Evolutionary conservation across 306 rosid species (phyloP).

Genomic region (Benincasa hispida): DNA sequence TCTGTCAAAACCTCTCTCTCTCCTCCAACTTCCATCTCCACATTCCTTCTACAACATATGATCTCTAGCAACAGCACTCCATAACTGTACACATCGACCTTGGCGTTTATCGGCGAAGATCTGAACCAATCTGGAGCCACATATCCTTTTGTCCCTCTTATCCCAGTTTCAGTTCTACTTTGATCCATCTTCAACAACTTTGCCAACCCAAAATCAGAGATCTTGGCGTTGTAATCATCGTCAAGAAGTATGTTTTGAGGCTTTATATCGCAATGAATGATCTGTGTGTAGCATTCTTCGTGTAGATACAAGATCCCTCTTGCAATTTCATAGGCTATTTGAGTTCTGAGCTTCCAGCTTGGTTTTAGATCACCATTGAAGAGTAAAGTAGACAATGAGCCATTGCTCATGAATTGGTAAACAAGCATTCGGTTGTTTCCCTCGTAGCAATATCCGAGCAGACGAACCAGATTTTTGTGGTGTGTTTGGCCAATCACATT

Average conservation of each 20-base stretch:
- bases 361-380: constrained; percentile 14
- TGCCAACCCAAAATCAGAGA: constrained; percentile 25
- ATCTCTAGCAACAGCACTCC: neutral
- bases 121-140: constrained; percentile 5
- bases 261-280: constrained; percentile 19
- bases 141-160: constrained; percentile 2
- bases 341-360: constrained; percentile 18
- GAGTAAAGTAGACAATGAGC: constrained; percentile 16
- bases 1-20: constrained; percentile 13
- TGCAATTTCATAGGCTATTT: constrained; percentile 13
- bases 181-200: constrained; percentile 14
- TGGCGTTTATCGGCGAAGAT: neutral
- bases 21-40: neutral
- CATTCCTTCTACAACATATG: constrained; percentile 2
- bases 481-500: constrained; percentile 14
- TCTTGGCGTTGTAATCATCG: constrained; percentile 14
- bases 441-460: constrained; percentile 29
- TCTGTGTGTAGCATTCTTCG: constrained; percentile 24
- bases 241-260: constrained; percentile 23
- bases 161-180: constrained; percentile 5
- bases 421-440: constrained; percentile 18
- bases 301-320: neutral
- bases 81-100: neutral
- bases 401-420: constrained; percentile 31
- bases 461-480: constrained; percentile 22